Evolutionary conservation across 495 filamentous ascomycete genomes (phyloP).

Genomic region (Aspergillus coremiiformis): DNA sequence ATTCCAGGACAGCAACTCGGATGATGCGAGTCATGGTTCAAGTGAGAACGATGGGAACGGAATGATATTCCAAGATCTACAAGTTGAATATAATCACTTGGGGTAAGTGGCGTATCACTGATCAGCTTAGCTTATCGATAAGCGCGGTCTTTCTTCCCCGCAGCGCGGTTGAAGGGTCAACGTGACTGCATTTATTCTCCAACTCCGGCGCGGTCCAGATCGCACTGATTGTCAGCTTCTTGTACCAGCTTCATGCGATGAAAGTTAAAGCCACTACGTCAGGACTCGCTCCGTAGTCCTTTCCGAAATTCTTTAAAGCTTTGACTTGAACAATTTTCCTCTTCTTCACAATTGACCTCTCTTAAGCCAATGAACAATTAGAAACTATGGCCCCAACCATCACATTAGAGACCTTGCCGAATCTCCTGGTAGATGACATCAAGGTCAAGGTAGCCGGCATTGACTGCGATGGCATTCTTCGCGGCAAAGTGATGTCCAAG

Average conservation of each 20-base stretch:
- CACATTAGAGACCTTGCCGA: slow-evolving; percentile 34
- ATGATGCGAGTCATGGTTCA: slow-evolving; percentile 26
- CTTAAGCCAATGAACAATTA: neutral
- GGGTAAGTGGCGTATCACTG: neutral
- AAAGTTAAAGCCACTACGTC: neutral
- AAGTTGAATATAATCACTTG: too few species aligned
- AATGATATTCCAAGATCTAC: neutral
- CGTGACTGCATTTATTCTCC: neutral
- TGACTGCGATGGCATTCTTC: slow-evolving; percentile 79
- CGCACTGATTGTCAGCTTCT: neutral
- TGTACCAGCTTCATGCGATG: neutral
- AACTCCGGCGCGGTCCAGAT: neutral
- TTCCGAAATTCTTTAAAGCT: neutral
- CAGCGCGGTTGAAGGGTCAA: slow-evolving; percentile 21
- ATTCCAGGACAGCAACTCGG: slow-evolving; percentile 73
- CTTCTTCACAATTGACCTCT: neutral
- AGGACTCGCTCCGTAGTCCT: neutral
- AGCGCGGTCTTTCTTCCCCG: slow-evolving; percentile 19
- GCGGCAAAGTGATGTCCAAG: slow-evolving; percentile 88
- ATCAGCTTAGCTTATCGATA: slow-evolving; percentile 8
- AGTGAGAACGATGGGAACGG: neutral
- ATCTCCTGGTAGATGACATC: slow-evolving; percentile 60
- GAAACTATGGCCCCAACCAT: slow-evolving; percentile 13
- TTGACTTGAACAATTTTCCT: slow-evolving; percentile 1
- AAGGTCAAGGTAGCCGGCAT: slow-evolving; percentile 81